Percentiles rank a stretch among this genome's conserved stretches.
phyloP scores from a whole-genome alignment of 2,329 filamentous ascomycete species.

The Lecanicillium sp. region DNA sequence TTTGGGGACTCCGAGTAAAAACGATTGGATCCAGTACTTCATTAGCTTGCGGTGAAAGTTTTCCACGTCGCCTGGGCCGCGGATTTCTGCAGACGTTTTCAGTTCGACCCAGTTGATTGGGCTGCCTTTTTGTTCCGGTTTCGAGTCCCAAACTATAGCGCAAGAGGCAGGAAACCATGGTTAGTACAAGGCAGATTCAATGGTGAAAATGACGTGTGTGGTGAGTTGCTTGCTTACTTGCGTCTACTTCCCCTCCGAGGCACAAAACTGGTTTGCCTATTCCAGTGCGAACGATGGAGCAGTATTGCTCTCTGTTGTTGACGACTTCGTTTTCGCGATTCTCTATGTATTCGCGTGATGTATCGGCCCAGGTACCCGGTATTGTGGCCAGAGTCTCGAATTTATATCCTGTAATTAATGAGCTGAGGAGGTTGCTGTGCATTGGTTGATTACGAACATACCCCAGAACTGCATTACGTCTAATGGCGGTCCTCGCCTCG shows the following conservation, averaged over 20 bases:
- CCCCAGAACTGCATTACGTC: constrained; percentile 93
- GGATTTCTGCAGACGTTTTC: constrained; percentile 76
- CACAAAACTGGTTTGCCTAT: constrained; percentile 69
- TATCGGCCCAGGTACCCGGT: constrained; percentile 64
- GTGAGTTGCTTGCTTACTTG: constrained; percentile 59
- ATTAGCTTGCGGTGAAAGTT: constrained; percentile 85
- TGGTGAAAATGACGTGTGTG: no score
- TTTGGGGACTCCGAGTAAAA: constrained; percentile 83
- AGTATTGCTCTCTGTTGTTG: constrained; percentile 90
- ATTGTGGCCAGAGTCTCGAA: constrained; percentile 83
- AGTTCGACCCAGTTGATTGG: constrained; percentile 89
- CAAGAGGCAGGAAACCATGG: not conserved
- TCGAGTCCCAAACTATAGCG: constrained; percentile 82
- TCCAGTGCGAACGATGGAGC: constrained; percentile 82
- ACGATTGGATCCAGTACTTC: constrained; percentile 96
- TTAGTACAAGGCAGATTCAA: constrained; percentile 5
- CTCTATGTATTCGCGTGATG: constrained; percentile 70
- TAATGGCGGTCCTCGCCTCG: constrained; percentile 42
- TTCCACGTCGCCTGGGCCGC: constrained; percentile 56
- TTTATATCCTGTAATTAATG: constrained; percentile 67
- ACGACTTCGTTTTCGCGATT: constrained; percentile 61
- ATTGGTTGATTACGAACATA: constrained; percentile 26
- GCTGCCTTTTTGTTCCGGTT: constrained; percentile 55
- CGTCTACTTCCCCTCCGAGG: constrained; percentile 90
- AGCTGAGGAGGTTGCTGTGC: no score